These are phyloP conservation scores for Globisporangium middletonii DNA, from an alignment of 352 stramenopile species.

Conservation along the genomic window DNA sequence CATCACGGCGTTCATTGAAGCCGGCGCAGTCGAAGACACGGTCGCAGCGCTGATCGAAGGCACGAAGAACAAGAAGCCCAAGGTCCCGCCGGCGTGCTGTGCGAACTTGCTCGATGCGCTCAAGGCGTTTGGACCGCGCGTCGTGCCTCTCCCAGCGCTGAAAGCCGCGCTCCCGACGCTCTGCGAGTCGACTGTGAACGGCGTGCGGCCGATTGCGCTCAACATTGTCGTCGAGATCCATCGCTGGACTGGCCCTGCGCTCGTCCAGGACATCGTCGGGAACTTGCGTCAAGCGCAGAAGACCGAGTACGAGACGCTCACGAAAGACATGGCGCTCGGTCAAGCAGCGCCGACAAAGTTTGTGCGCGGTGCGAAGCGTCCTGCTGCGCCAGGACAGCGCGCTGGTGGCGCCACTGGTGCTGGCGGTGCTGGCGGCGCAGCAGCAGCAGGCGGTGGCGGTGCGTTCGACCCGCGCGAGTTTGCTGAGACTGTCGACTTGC, in stretches of 20 bases:
- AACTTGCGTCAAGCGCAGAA: constrained; percentile 80
- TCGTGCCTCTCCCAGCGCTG: constrained; percentile 63
- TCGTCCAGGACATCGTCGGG: constrained; percentile 74
- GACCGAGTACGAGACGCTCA: constrained; percentile 74
- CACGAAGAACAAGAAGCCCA: constrained; percentile 84
- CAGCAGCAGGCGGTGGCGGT: constrained; percentile 1
- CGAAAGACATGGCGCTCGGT: constrained; percentile 62
- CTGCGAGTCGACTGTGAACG: constrained; percentile 79
- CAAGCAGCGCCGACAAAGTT: constrained; percentile 67
- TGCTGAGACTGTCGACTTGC: constrained; percentile 77
- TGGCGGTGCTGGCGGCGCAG: constrained; percentile 5
- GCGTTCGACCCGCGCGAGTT: constrained; percentile 80
- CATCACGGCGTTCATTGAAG: constrained; percentile 65
- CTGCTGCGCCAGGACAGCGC: constrained; percentile 5
- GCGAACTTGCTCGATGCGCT: constrained; percentile 59
- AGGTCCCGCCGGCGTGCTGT: constrained; percentile 73
- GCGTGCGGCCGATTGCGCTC: constrained; percentile 69
- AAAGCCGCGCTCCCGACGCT: constrained; percentile 62
- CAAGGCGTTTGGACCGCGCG: constrained; percentile 71
- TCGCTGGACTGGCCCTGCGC: constrained; percentile 63
- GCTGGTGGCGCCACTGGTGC: neutral
- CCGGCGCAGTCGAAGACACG: constrained; percentile 70
- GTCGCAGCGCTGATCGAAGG: constrained; percentile 70
- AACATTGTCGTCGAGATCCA: constrained; percentile 80
- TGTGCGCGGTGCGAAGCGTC: constrained; percentile 53